These are phyloP conservation scores for Amphicarpaea edgeworthii DNA, from an alignment of 306 rosid genomes.

Conservation along the genomic window DNA sequence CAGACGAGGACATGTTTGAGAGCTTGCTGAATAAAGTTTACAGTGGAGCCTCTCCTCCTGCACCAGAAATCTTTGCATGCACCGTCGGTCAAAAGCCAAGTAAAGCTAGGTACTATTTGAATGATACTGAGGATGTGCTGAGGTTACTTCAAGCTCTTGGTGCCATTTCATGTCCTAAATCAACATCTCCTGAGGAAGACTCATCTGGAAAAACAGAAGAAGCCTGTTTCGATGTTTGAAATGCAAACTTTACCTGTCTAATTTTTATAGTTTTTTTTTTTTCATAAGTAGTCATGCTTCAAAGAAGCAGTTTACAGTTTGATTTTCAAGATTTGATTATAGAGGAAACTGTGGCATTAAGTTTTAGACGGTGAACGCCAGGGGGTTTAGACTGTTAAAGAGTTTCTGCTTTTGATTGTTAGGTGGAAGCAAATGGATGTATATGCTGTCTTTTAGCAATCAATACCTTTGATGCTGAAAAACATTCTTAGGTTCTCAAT, in stretches of 20 bases:
- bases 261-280: constrained; percentile 17
- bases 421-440: not conserved
- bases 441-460: not conserved
- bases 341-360: not conserved
- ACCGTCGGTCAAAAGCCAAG: constrained; percentile 90
- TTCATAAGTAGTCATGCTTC: constrained; percentile 13
- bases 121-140: constrained; percentile 66
- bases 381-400: not conserved
- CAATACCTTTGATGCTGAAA: constrained; percentile 5
- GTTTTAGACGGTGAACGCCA: constrained; percentile 19
- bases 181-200: constrained; percentile 38
- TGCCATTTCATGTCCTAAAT: constrained; percentile 45
- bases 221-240: constrained; percentile 50
- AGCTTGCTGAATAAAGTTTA: constrained; percentile 60
- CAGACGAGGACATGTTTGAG: constrained; percentile 90
- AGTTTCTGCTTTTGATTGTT: not conserved
- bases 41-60: constrained; percentile 43
- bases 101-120: constrained; percentile 85
- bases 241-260: constrained; percentile 10
- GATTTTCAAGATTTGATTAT: not conserved
- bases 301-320: not conserved
- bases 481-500: constrained; percentile 29
- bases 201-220: constrained; percentile 17
- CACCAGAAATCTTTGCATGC: constrained; percentile 79
- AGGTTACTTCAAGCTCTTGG: constrained; percentile 65